Evolutionary conservation across 2,329 filamentous ascomycete species (phyloP).

Genomic region (Aspergillus jensenii): DNA sequence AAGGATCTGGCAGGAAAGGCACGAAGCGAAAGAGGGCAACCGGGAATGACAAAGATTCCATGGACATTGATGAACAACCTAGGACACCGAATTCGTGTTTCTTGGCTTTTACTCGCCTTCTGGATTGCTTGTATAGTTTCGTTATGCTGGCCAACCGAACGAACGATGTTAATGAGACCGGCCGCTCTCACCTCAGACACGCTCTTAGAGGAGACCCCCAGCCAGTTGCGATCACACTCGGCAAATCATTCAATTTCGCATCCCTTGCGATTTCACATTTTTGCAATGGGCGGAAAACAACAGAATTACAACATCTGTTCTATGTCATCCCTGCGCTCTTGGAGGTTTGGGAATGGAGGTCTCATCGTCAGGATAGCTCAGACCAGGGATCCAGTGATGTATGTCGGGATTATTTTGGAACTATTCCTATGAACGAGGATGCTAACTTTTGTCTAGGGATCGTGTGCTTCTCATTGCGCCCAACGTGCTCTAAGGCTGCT

Average conservation of each 20-base stretch:
- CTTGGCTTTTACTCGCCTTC: constrained; percentile 31
- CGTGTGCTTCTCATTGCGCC: constrained; percentile 35
- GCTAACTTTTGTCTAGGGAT: constrained; percentile 22
- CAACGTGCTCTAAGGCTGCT: constrained; percentile 36
- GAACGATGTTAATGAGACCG: constrained; percentile 28
- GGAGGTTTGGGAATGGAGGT: constrained; percentile 40
- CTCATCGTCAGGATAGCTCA: constrained; percentile 32
- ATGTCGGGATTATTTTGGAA: constrained; percentile 5
- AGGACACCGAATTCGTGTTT: constrained; percentile 33
- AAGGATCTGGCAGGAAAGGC: constrained; percentile 25
- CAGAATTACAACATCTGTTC: constrained; percentile 35
- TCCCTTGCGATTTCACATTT: constrained; percentile 32
- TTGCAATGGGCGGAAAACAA: constrained; percentile 27
- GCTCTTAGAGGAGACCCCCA: constrained; percentile 38
- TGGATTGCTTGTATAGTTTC: constrained; percentile 37
- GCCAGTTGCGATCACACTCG: constrained; percentile 34
- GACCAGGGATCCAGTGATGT: constrained; percentile 38
- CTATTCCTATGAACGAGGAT: not conserved
- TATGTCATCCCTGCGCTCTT: constrained; percentile 34
- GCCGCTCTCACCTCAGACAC: constrained; percentile 42
- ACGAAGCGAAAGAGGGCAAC: constrained; percentile 41
- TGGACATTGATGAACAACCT: constrained; percentile 32
- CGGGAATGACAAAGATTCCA: constrained; percentile 25
- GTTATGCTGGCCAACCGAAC: constrained; percentile 28
- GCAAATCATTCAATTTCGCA: constrained; percentile 35